Evolutionary conservation across 768 basidiomycete genomes (phyloP).

Genomic region (Leccinellum luteum): DNA sequence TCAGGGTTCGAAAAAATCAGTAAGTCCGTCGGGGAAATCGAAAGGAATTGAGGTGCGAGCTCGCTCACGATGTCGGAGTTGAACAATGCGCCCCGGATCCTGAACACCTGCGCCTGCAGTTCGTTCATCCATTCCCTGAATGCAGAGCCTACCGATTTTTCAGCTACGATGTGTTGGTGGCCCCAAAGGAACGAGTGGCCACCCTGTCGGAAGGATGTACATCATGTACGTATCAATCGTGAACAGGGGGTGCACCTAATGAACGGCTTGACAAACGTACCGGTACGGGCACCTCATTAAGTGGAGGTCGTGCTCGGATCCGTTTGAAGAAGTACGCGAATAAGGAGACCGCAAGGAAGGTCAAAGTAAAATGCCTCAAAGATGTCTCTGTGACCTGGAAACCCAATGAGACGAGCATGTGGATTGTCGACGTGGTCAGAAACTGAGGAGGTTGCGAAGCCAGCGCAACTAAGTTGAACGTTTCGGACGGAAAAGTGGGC

Average conservation of each 20-base stretch:
- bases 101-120: constrained; percentile 2
- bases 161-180: constrained; percentile 1
- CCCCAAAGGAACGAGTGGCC: constrained; percentile 3
- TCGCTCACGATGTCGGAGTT: constrained; percentile 4
- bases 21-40: background rate
- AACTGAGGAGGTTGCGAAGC: background rate
- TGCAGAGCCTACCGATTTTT: constrained; percentile 6
- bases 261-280: background rate
- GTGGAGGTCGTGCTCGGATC: background rate
- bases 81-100: constrained; percentile 4
- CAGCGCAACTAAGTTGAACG: background rate
- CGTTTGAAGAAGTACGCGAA: background rate
- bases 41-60: background rate
- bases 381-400: background rate
- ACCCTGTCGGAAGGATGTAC: background rate
- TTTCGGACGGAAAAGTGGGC: background rate
- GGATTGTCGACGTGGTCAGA: background rate
- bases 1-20: background rate
- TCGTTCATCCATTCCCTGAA: constrained; percentile 3
- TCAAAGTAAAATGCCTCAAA: background rate
- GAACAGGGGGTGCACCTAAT: background rate
- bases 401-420: background rate
- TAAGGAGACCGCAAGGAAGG: background rate
- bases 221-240: background rate
- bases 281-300: background rate